Evolutionary conservation across 2,329 filamentous ascomycete species (phyloP).

Genomic region (Alternaria triticina): DNA sequence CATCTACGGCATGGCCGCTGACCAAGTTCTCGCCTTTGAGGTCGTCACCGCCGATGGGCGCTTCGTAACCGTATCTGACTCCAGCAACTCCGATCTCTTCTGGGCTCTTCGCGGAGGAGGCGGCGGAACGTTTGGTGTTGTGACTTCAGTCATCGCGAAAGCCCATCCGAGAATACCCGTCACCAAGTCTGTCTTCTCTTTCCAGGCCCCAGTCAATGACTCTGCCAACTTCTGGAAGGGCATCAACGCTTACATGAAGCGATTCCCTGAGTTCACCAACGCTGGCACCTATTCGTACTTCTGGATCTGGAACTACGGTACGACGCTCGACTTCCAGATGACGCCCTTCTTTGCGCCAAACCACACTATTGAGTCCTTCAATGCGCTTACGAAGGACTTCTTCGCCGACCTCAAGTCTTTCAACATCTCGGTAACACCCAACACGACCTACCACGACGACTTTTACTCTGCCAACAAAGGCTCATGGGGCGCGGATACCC

Average conservation of each 20-base stretch:
- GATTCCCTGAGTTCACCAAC: slow-evolving; percentile 20
- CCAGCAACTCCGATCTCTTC: slow-evolving; percentile 19
- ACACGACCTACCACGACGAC: slow-evolving; percentile 16
- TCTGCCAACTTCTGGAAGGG: slow-evolving; percentile 29
- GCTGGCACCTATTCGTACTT: slow-evolving; percentile 28
- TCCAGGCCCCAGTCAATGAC: slow-evolving; percentile 20
- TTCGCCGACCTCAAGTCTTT: slow-evolving; percentile 15
- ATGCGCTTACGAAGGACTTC: slow-evolving; percentile 14
- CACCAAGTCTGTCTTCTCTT: slow-evolving; percentile 35
- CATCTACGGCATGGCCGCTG: slow-evolving; percentile 31
- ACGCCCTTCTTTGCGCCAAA: slow-evolving; percentile 22
- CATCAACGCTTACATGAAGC: slow-evolving; percentile 16
- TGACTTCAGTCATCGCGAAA: slow-evolving; percentile 22
- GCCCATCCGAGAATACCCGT: slow-evolving; percentile 27
- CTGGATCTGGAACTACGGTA: slow-evolving; percentile 18
- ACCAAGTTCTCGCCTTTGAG: slow-evolving; percentile 32
- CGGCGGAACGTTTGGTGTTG: slow-evolving; percentile 26
- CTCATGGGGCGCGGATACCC: slow-evolving; percentile 32
- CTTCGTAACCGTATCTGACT: slow-evolving; percentile 27
- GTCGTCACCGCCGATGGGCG: slow-evolving; percentile 34
- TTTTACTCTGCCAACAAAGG: slow-evolving; percentile 26
- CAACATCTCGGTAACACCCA: slow-evolving; percentile 22
- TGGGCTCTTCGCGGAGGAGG: slow-evolving; percentile 28
- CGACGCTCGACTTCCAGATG: slow-evolving; percentile 21
- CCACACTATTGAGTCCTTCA: slow-evolving; percentile 19